Evolutionary conservation across 495 filamentous ascomycete species (phyloP), one percentile per base, ranked within the genome.

Genomic region (Xylaria venustula): DNA sequence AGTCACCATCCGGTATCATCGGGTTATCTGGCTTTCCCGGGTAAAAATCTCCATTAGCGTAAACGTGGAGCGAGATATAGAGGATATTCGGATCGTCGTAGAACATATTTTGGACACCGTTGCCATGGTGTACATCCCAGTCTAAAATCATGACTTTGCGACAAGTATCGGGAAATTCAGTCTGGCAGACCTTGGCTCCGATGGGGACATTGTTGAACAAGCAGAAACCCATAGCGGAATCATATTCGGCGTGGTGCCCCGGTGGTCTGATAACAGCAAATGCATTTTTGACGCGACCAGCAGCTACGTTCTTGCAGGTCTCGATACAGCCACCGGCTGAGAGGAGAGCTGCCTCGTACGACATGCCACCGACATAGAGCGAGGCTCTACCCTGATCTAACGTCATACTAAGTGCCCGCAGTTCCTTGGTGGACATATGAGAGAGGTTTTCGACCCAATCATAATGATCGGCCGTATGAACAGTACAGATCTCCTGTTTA

Each of bases 191-290:
- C 53, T 85, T 87, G 8, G 92, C 88, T 1, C 92, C 92, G 54
- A 99, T 88, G 28, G 88, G 89, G 11, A 97, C 95, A 74, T 99
- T 99, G 75, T 99, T 96, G 71, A 97, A 97, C 15, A 98, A 76
- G 72, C 94, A 98, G 70, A 98, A 98, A 0, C 94, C 94, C 85
- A 94, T 92, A 6, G 94, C 81, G 14, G 83, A 77, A 64, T 93
- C 81, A 50, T 82, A 83, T 68, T 98, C 95, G 1, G 94, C 95
- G 75, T 98, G 94, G 65, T 98, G 94, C 2, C 94, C 95, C 0
- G 94, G 94, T 2, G 94, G 94, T 41, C 94, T 86, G 60, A 98
- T 94, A 14, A 98, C 87, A 0, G 94, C 94, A 66, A 98, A 93
- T 2, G 90, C 91, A 68, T 98, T 98, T 70, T 93, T 96, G 49